These are phyloP conservation scores for Favolaschia claudopus DNA, from an alignment of 768 basidiomycete species.

Conservation along the genomic window DNA sequence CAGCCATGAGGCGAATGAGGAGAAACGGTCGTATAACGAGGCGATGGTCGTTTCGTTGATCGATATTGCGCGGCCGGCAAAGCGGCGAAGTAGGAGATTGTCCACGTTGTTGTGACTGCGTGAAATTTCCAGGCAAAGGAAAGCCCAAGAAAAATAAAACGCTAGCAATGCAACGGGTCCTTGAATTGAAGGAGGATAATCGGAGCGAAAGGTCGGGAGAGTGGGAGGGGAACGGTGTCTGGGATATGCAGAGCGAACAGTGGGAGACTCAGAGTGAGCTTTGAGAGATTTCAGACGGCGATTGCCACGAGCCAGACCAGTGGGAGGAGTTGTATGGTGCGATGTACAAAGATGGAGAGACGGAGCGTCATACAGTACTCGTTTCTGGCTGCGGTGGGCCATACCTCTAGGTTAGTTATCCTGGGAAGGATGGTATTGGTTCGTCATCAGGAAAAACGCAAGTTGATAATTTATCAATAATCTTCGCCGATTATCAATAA, in stretches of 20 bases:
- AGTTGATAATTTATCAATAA: too few relatives aligned
- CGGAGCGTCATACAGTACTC: too few relatives aligned
- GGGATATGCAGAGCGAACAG: conserved; percentile 12
- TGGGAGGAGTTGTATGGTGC: conserved; percentile 38
- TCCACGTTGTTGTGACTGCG: not conserved
- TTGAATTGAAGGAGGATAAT: conserved; percentile 31
- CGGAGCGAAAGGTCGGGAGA: conserved; percentile 17
- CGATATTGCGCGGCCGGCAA: conserved; percentile 43
- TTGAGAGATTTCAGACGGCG: conserved; percentile 8
- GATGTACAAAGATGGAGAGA: conserved; percentile 5
- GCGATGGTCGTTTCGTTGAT: conserved; percentile 33
- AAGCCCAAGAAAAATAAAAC: conserved; percentile 37
- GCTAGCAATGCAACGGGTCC: conserved; percentile 26
- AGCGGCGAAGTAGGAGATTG: conserved; percentile 34
- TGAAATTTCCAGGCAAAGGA: conserved; percentile 22
- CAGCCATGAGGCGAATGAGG: not conserved
- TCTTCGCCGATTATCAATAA: too few relatives aligned
- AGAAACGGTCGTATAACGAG: conserved; percentile 5
- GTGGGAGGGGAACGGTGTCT: conserved; percentile 24
- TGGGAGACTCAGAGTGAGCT: conserved; percentile 21
- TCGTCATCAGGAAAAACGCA: too few relatives aligned
- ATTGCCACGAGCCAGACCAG: conserved; percentile 25
- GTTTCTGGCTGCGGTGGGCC: too few relatives aligned
- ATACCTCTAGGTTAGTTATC: too few relatives aligned
- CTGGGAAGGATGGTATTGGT: too few relatives aligned